Conservation (phyloP, 345 rosid genomes). For the Linum trigynum region DNA sequence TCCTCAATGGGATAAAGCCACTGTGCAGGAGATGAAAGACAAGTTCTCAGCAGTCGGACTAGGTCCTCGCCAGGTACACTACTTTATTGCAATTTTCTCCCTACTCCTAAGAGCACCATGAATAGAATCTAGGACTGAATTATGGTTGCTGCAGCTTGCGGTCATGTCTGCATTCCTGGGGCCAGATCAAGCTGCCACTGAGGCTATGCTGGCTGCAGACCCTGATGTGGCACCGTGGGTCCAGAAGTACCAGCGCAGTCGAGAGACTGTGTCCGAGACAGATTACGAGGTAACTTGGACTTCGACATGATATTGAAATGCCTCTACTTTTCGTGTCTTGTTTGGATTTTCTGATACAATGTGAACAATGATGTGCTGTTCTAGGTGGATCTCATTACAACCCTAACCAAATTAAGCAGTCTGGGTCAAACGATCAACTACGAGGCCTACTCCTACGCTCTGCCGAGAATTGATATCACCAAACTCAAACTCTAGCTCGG, state of each 20-base stretch:
- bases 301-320: not conserved
- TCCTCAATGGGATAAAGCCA: conserved; percentile 70
- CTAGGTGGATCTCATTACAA: conserved; percentile 90
- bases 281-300: conserved; percentile 67
- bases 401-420: conserved; percentile 64
- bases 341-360: not conserved
- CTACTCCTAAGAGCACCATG: not conserved
- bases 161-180: conserved; percentile 96
- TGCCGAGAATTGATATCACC: conserved; percentile 46
- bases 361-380: conserved; percentile 3
- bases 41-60: conserved; percentile 68
- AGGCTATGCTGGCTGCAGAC: conserved; percentile 53
- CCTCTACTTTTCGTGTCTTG: not conserved
- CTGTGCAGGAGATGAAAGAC: conserved; percentile 84
- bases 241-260: conserved; percentile 78
- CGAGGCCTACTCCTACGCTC: conserved; percentile 77
- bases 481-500: conserved; percentile 57
- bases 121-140: not conserved
- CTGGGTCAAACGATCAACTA: conserved; percentile 83
- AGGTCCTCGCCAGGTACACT: conserved; percentile 85
- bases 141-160: conserved; percentile 47
- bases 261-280: conserved; percentile 85
- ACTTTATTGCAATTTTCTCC: not conserved
- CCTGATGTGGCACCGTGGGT: conserved; percentile 76
- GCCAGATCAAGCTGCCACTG: conserved; percentile 77